Base-by-base conservation (phyloP, 1,139 yeast genomes). In the Blastobotrys persicus region DNA sequence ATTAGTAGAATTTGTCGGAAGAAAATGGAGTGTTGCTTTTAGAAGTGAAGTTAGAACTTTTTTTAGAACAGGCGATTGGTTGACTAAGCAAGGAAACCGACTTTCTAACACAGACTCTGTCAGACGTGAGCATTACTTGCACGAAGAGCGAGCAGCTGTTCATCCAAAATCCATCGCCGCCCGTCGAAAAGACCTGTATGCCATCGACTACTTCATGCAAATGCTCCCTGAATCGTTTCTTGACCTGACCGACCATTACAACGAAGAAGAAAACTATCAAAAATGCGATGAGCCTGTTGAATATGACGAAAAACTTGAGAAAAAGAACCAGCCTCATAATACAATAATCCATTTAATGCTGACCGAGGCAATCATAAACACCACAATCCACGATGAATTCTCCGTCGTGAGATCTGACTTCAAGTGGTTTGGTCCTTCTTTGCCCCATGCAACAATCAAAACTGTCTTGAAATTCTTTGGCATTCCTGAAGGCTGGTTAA, bases 361-460 rank as follows among this genome's bases (percentile, higher is more conserved):
- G n/a, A 39, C 51, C 1, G 59, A 56, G 31, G 16, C 45, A 2
- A 33, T 44, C 11, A 45, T 56, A 12, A 45, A 51, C 38, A 44
- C 50, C 9, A 41, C 44, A 5, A 13, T 55, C 4, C 35, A 46
- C 9, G 45, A 50, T 2, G 53, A 46, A 12, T 56, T 55, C 38
- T 47, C 56, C 7, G 55, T 47, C n/a, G 37, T 55, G 20, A 46
- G 57, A 6, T 53, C 58, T 12, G 59, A 56, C 41, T 56, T 49
- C 44, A 42, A 48, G 12, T 53, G 55, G 55, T 56, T 55, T 47
- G 59, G 58, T 3, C 58, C 58, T 16, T 48, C 55, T 3, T 31
- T 56, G 31, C 40, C 55, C 6, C 54, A 48, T 19, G 48, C 39
- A 11, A 31, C 59, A 4, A 47, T 56, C 14, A 23, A 47, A 31